Base-by-base conservation (phyloP, 2,329 filamentous ascomycete genomes). In the Aspergillus awamori region DNA sequence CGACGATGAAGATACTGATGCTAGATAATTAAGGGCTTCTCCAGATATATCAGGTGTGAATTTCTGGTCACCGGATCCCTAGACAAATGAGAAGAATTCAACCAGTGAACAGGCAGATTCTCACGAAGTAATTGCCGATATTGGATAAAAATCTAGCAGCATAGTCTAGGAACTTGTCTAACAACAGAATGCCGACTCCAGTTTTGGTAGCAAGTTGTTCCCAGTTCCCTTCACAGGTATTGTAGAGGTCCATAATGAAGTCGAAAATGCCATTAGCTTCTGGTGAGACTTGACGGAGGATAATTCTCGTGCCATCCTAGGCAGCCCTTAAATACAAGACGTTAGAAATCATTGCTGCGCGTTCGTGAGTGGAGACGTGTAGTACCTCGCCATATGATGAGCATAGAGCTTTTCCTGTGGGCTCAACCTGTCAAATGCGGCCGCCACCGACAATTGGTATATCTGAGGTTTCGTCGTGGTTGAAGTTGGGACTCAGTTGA, bases 201-300 rank as follows among this genome's bases (percentile, higher is more conserved):
- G 52, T 53, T 8, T 26, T 10, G 1, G 8, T 33, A 4, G 64
- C 63, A 7, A 83, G 72, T 10, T 72, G 67, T 38, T 79, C 73
- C 77, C 84, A 85, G 65, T 84, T 76, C 30, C 83, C 83, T 53
- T 79, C 73, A 68, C 76, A 77, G 54, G 74, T 69, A 62, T 79
- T 78, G 70, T 84, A 79, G 8, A 85, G 71, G 8, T 78, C 75
- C 57, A 85, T 70, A 48, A 85, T 83, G 70, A 85, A 82, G 69
- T 86, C 83, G 65, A 84, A 84, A 58, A 85, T 83, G 41, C 70
- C 67, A 64, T 82, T 82, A 4, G 81, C 80, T 67, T 85, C 83
- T 30, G 79, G 76, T 4, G 81, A 84, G 28, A 82, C 75, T 69
- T 85, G 83, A 43, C 82, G 80, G 28, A 85, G 76, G 52, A 84